A percentile compares a stretch with the other conserved stretches of the same genome.
phyloP scores from a whole-genome alignment of 2,329 filamentous ascomycete species.

The Claviceps digitariae region DNA sequence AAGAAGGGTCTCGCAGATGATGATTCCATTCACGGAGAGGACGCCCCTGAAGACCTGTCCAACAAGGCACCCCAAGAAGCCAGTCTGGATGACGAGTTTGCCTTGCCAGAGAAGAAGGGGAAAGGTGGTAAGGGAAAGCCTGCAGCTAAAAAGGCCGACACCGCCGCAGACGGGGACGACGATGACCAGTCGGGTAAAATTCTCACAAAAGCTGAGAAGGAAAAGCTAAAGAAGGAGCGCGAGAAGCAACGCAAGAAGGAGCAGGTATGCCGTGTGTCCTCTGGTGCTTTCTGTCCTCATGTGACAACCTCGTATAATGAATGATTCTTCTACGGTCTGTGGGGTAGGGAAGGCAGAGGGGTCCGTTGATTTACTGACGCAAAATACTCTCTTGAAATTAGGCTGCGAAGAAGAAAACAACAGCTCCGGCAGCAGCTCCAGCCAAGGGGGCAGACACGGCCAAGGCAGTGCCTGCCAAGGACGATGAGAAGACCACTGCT shows the following conservation, averaged over 20 bases:
- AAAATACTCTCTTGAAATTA: slow-evolving; percentile 4
- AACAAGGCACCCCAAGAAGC: slow-evolving; percentile 70
- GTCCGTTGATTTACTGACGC: not conserved
- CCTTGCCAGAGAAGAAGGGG: slow-evolving; percentile 62
- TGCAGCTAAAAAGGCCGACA: slow-evolving; percentile 29
- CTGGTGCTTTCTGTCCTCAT: not conserved
- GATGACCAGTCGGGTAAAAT: slow-evolving; percentile 50
- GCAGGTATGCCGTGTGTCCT: slow-evolving; percentile 44
- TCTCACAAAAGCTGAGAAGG: slow-evolving; percentile 96
- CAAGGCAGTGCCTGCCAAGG: slow-evolving; percentile 21
- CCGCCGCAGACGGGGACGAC: slow-evolving; percentile 37
- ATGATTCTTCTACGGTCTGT: not conserved
- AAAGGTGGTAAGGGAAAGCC: slow-evolving; percentile 42
- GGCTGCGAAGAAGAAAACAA: slow-evolving; percentile 73
- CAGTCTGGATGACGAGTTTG: slow-evolving; percentile 74
- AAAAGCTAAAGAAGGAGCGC: slow-evolving; percentile 93
- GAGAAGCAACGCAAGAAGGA: slow-evolving; percentile 99
- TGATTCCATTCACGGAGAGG: slow-evolving; percentile 52
- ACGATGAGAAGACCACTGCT: slow-evolving; percentile 37
- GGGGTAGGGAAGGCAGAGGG: too few species aligned
- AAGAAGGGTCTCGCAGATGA: slow-evolving; percentile 73
- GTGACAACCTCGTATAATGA: not conserved
- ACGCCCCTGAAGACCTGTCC: slow-evolving; percentile 28
- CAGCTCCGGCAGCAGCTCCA: slow-evolving; percentile 22
- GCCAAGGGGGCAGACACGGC: slow-evolving; percentile 16